These are phyloP conservation scores for Lichtheimia corymbifera DNA, from an alignment of 371 early-diverging fungal genomes.

Conservation along the genomic window DNA sequence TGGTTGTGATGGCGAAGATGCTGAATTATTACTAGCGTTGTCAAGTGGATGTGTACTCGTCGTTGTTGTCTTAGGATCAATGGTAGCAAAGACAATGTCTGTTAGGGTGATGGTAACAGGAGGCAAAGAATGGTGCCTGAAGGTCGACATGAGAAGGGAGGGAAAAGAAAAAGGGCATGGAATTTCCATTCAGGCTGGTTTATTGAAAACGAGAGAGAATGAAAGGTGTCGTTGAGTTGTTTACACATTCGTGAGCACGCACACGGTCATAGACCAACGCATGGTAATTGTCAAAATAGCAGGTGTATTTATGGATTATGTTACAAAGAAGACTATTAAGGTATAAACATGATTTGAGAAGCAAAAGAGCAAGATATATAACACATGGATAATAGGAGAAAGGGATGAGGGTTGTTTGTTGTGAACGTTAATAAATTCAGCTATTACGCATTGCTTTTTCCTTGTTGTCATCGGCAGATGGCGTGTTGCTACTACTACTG, in stretches of 20 bases:
- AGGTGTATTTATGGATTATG: not conserved
- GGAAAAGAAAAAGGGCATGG: not conserved
- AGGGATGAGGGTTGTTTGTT: not conserved
- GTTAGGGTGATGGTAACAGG: constrained; percentile 14
- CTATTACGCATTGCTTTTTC: constrained; percentile 11
- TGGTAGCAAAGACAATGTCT: constrained; percentile 11
- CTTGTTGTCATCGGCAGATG: constrained; percentile 6
- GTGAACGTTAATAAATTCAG: not conserved
- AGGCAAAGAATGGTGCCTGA: constrained; percentile 3
- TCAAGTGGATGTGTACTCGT: constrained; percentile 2
- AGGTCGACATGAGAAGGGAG: not conserved
- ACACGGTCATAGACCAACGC: no score
- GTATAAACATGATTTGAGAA: not conserved
- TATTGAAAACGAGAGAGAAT: not conserved
- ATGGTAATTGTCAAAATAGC: no score
- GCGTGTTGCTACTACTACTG: constrained; percentile 10
- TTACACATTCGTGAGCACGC: no score
- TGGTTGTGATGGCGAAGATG: no score
- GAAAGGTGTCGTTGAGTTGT: no score
- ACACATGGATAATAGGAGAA: not conserved
- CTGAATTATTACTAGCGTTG: not conserved
- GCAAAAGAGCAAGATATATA: not conserved
- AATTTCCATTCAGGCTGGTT: constrained; percentile 8
- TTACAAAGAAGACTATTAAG: not conserved
- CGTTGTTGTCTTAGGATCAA: constrained; percentile 5